Evolutionary conservation across 1,139 yeast genomes (phyloP).

Genomic region (Saccharomycopsis hybrid): DNA sequence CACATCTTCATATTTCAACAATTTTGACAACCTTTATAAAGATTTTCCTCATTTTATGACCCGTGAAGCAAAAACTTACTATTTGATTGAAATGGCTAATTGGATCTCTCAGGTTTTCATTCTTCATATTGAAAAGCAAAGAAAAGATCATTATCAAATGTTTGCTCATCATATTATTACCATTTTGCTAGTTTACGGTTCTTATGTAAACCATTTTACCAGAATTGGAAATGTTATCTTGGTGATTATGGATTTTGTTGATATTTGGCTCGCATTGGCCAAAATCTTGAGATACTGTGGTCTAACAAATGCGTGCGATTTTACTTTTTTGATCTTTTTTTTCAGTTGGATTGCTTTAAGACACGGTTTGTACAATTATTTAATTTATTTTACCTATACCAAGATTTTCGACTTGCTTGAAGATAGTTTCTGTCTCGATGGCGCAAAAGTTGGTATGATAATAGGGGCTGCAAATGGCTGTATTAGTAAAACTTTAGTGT

Average conservation of each 20-base stretch:
- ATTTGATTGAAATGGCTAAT: constrained; percentile 62
- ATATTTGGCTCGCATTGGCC: constrained; percentile 63
- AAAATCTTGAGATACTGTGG: constrained; percentile 75
- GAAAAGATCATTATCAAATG: constrained; percentile 86
- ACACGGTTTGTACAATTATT: constrained; percentile 68
- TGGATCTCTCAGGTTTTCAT: constrained; percentile 82
- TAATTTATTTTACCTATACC: constrained; percentile 47
- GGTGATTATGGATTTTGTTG: constrained; percentile 79
- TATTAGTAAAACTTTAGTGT: constrained; percentile 39
- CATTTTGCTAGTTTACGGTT: constrained; percentile 57
- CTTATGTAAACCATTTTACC: constrained; percentile 66
- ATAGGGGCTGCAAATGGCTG: constrained; percentile 21
- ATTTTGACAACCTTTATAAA: constrained; percentile 54
- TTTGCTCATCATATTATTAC: constrained; percentile 84
- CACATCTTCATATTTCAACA: constrained; percentile 52
- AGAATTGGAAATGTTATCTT: constrained; percentile 76
- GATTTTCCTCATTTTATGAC: constrained; percentile 54
- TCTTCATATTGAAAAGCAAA: constrained; percentile 65
- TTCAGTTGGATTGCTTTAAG: constrained; percentile 64
- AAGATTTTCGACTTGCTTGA: constrained; percentile 35
- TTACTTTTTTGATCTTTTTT: constrained; percentile 61
- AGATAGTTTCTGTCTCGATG: constrained; percentile 33
- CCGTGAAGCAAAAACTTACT: constrained; percentile 55
- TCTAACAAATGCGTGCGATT: constrained; percentile 53
- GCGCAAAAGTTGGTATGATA: constrained; percentile 4